phyloP scores from a whole-genome alignment of 225 moss, liverwort and hornwort genomes.

The Sphagnum tenellum region DNA sequence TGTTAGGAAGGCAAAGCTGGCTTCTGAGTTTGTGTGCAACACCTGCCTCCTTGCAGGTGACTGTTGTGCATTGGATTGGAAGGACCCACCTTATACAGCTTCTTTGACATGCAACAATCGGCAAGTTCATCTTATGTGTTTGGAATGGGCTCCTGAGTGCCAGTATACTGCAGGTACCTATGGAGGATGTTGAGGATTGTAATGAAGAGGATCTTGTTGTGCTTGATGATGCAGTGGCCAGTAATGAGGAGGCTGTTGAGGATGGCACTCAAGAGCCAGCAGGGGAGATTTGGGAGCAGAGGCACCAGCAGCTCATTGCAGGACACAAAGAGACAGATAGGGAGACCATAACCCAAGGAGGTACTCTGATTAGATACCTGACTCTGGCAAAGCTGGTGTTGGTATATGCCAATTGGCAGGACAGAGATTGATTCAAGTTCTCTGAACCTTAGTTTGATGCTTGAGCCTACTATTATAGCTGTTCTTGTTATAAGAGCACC shows the following conservation, averaged over 20 bases:
- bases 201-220: conserved; percentile 26
- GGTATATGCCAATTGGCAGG: conserved; percentile 13
- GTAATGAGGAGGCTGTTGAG: conserved; percentile 12
- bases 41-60: neutral
- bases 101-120: too few relatives aligned
- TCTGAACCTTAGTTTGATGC: conserved; percentile 13
- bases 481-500: too few relatives aligned
- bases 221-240: conserved; percentile 18
- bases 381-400: conserved; percentile 12
- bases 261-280: conserved; percentile 32
- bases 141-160: neutral
- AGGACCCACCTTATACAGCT: too few relatives aligned
- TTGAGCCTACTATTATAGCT: conserved; percentile 4
- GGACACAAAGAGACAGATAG: conserved; percentile 41
- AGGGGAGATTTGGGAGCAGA: conserved; percentile 30
- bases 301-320: conserved; percentile 15
- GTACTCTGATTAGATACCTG: conserved; percentile 22
- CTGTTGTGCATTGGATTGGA: too few relatives aligned
- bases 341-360: conserved; percentile 8
- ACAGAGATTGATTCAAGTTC: conserved; percentile 4
- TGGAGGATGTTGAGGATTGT: conserved; percentile 14
- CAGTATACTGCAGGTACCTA: conserved; percentile 11
- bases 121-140: too few relatives aligned
- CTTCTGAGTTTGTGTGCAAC: neutral
- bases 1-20: neutral